Evolutionary conservation across 371 early-diverging fungal species (phyloP), one percentile per base, ranked within the genome.

Genomic region (Lichtheimia ornata): DNA sequence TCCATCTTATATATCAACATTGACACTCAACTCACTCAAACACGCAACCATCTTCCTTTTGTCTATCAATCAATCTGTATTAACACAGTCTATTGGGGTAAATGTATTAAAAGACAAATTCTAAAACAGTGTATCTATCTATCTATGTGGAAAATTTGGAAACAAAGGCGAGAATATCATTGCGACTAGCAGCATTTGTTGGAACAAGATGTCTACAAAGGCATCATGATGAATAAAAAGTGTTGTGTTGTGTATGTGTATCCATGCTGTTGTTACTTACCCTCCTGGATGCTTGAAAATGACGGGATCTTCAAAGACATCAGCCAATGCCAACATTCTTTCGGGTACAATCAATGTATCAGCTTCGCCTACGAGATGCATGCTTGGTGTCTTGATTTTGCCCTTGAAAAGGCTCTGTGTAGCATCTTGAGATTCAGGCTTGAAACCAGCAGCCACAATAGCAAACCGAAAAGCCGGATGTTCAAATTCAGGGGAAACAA

Each of bases 321-420:
- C 73, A 3, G 77, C 73, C 43, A 88, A 66, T 0, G 57, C 66
- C 27, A 69, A 57, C 61, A 76, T 77, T 20, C 78, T 63, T 45
- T 74, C 78, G 7, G 83, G 84, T 13, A 65, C 24, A 25, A 88
- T 82, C 62, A 83, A 65, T 24, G 71, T 74, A 62, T 88, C 88
- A 17, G 73, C 65, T 54, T 69, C 70, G n/a, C 89, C 91, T 68
- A 89, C 83, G 70, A 91, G 81, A 69, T 88, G 88, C 66, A 91
- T 56, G 43, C 85, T 81, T 0, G 88, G 84, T 25, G 87, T 83
- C 25, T 69, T 67, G 47, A 87, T 79, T 18, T 67, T 64, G 14
- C 60, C 56, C 9, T 62, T 61, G 66, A 81, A 83, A 62, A 83
- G 69, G 0, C 62, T 41, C 42, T 70, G 15, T 15, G 79, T 74